phyloP scores from a whole-genome alignment of 805 yeast species.

The Yamadazyma philogaea region DNA sequence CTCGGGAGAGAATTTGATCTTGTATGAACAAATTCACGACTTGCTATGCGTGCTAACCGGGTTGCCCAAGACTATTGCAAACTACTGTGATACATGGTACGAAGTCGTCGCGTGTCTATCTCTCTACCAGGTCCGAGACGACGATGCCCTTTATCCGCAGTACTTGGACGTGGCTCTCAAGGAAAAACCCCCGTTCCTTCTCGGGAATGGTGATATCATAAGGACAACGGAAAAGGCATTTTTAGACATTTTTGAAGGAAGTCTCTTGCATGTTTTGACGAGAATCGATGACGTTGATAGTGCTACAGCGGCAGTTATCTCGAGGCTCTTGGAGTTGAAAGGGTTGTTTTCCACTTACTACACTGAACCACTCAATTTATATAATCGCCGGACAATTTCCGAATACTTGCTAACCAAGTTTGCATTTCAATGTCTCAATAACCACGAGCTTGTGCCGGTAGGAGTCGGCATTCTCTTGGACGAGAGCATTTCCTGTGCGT shows the following conservation, averaged over 20 bases:
- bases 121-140: slow-evolving; percentile 56
- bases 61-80: slow-evolving; percentile 47
- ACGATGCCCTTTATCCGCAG: slow-evolving; percentile 26
- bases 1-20: slow-evolving; percentile 23
- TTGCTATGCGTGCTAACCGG: slow-evolving; percentile 47
- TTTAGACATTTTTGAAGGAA: slow-evolving; percentile 52
- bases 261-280: slow-evolving; percentile 54
- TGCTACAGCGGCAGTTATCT: slow-evolving; percentile 60
- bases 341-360: slow-evolving; percentile 50
- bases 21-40: slow-evolving; percentile 38
- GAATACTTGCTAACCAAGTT: slow-evolving; percentile 55
- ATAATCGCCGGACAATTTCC: slow-evolving; percentile 37
- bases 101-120: slow-evolving; percentile 58
- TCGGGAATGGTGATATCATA: slow-evolving; percentile 34
- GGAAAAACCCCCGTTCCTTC: slow-evolving; percentile 27
- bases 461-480: slow-evolving; percentile 61
- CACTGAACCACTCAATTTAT: slow-evolving; percentile 10
- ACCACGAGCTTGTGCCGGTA: slow-evolving; percentile 56
- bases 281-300: slow-evolving; percentile 58
- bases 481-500: slow-evolving; percentile 40
- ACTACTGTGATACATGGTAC: slow-evolving; percentile 61
- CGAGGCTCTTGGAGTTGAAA: slow-evolving; percentile 61
- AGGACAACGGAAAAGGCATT: slow-evolving; percentile 43
- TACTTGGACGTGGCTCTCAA: slow-evolving; percentile 31
- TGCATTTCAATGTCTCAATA: slow-evolving; percentile 52